Percentiles rank a stretch among this genome's conserved stretches.
Conservation (phyloP, 208 protist genomes). For the Leishmania guyanensis region DNA sequence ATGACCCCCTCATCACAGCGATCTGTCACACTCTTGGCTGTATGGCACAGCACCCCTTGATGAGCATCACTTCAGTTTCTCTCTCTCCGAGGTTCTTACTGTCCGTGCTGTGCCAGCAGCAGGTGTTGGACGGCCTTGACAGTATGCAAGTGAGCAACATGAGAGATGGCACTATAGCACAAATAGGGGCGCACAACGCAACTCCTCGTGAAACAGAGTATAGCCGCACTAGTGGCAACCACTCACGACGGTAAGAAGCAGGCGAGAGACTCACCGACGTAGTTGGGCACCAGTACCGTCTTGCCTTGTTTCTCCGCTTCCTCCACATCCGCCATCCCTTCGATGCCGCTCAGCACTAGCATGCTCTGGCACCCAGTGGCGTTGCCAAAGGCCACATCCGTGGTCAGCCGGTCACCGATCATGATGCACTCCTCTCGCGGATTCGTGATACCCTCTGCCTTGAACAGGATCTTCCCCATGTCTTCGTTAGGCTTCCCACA, state of each 20-base stretch:
- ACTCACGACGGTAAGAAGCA: slow-evolving; percentile 36
- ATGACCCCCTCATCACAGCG: not conserved
- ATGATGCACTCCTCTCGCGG: slow-evolving; percentile 59
- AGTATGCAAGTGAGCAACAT: not conserved
- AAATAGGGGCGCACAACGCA: not conserved
- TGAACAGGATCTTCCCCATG: slow-evolving; percentile 65
- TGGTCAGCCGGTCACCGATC: slow-evolving; percentile 79
- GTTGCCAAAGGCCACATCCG: slow-evolving; percentile 81
- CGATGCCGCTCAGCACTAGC: slow-evolving; percentile 70
- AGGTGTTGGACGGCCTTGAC: not conserved
- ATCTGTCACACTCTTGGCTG: not conserved
- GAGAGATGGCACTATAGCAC: not conserved
- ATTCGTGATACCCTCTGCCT: slow-evolving; percentile 47
- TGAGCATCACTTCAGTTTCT: not conserved
- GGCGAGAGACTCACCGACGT: slow-evolving; percentile 22
- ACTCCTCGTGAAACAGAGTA: not conserved
- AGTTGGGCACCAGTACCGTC: no score
- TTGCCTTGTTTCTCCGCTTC: slow-evolving; percentile 4
- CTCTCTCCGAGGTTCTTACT: not conserved
- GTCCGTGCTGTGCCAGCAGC: not conserved
- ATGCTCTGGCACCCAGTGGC: slow-evolving; percentile 54
- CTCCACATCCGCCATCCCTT: slow-evolving; percentile 45
- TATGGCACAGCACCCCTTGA: not conserved
- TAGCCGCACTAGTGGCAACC: not conserved
- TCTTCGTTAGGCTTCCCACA: slow-evolving; percentile 71